Conservation (phyloP, 2,329 filamentous ascomycete genomes). For the Triangularia setosa region DNA sequence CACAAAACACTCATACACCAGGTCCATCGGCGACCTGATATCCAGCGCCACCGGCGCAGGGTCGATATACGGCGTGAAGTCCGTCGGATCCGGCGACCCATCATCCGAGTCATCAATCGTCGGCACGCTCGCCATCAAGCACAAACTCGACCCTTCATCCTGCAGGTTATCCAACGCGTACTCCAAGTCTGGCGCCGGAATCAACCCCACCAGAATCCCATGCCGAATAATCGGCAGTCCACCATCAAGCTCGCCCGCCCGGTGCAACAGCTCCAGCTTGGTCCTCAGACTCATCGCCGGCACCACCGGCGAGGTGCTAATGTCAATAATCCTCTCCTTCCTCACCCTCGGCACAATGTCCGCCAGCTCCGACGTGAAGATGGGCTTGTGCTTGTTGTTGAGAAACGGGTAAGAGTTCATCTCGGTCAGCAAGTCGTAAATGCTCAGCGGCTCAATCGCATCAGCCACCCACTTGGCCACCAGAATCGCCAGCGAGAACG, state of each 20-base stretch:
- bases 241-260: constrained; percentile 84
- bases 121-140: constrained; percentile 72
- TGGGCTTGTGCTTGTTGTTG: constrained; percentile 90
- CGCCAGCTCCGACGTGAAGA: constrained; percentile 82
- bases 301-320: constrained; percentile 76
- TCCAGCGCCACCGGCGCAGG: constrained; percentile 78
- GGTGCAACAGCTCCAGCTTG: constrained; percentile 78
- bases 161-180: constrained; percentile 82
- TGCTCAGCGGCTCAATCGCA: constrained; percentile 87
- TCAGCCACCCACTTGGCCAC: constrained; percentile 99
- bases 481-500: constrained; percentile 86
- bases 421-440: constrained; percentile 91
- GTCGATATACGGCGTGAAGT: constrained; percentile 85
- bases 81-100: constrained; percentile 60
- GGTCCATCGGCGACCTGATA: constrained; percentile 83
- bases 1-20: constrained; percentile 94
- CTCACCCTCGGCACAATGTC: constrained; percentile 79
- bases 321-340: constrained; percentile 79
- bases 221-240: constrained; percentile 82
- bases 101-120: constrained; percentile 63
- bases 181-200: constrained; percentile 90
- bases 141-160: constrained; percentile 69
- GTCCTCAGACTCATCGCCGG: constrained; percentile 69
- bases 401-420: constrained; percentile 98
- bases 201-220: constrained; percentile 78